Conservation (phyloP, 371 early-diverging fungal genomes). For the Mucor racemosus region DNA sequence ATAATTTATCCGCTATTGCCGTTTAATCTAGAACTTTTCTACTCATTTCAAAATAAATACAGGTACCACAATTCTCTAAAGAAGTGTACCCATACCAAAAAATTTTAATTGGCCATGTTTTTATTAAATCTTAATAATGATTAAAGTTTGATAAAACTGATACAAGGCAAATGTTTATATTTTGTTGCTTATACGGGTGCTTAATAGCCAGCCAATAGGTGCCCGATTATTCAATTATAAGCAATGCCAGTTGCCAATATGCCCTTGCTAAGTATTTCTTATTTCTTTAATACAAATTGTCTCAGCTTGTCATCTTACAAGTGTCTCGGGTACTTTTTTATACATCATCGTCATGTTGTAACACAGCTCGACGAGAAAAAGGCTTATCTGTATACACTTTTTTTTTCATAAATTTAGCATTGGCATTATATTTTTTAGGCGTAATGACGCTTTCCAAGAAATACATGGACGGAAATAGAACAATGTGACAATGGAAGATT, state of each 20-base stretch:
- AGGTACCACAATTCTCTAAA: too few relatives aligned
- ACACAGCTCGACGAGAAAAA: background rate
- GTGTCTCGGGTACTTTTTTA: background rate
- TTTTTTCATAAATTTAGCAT: background rate
- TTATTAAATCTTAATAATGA: background rate
- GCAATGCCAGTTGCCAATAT: background rate
- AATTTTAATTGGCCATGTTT: background rate
- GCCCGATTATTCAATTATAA: too few relatives aligned
- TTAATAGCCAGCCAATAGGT: too few relatives aligned
- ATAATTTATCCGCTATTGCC: background rate
- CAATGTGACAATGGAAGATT: too few relatives aligned
- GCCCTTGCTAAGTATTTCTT: background rate
- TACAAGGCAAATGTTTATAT: background rate
- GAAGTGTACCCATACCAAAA: too few relatives aligned
- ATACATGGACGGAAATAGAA: too few relatives aligned
- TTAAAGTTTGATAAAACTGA: background rate
- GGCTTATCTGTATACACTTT: background rate
- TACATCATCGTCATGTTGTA: background rate
- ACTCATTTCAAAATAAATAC: background rate
- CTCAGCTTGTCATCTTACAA: background rate
- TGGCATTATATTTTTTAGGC: background rate
- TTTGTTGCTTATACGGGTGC: too few relatives aligned
- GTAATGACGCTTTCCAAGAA: too few relatives aligned
- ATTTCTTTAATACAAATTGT: background rate
- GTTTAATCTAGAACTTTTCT: conserved; percentile 2